Percentiles rank a stretch among this genome's conserved stretches.
Evolutionary conservation across 805 yeast genomes (phyloP).

Genomic region (Candida orba): DNA sequence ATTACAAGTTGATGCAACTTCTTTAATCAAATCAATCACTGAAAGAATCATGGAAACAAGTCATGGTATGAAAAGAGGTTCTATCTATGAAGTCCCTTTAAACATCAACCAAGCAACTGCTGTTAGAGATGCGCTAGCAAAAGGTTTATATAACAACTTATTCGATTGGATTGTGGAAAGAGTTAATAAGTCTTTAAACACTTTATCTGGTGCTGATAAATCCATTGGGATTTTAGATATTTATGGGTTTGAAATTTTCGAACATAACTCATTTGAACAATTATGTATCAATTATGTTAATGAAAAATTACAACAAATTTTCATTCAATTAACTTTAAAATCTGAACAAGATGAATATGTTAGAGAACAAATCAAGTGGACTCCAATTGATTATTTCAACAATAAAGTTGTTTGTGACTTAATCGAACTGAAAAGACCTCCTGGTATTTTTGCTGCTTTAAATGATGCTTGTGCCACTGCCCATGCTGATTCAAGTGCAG

Average conservation of each 20-base stretch:
- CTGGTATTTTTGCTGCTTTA: conserved; percentile 92
- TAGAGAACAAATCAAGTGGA: conserved; percentile 93
- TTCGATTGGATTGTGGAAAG: conserved; percentile 96
- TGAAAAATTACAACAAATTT: conserved; percentile 93
- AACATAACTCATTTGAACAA: conserved; percentile 91
- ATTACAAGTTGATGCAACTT: conserved; percentile 66
- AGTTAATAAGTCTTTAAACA: conserved; percentile 71
- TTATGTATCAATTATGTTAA: conserved; percentile 93
- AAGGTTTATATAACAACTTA: conserved; percentile 84
- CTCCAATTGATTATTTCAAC: conserved; percentile 93
- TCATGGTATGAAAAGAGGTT: conserved; percentile 86
- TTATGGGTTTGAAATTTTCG: conserved; percentile 94
- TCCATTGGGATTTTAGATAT: conserved; percentile 93
- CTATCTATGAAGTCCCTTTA: conserved; percentile 89
- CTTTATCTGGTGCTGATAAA: conserved; percentile 44
- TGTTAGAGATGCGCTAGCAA: conserved; percentile 90
- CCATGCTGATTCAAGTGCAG: conserved; percentile 94
- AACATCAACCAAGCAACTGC: conserved; percentile 91
- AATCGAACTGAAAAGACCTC: conserved; percentile 90
- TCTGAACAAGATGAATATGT: conserved; percentile 98
- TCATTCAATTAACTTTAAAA: conserved; percentile 89
- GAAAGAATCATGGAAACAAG: conserved; percentile 85
- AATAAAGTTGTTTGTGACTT: conserved; percentile 95
- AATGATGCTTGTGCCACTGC: conserved; percentile 98
- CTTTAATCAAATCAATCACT: conserved; percentile 58